Evolutionary conservation across 352 stramenopile genomes (phyloP), one percentile per base, ranked within the genome.

Genomic region (Globisporangium takayamanum): DNA sequence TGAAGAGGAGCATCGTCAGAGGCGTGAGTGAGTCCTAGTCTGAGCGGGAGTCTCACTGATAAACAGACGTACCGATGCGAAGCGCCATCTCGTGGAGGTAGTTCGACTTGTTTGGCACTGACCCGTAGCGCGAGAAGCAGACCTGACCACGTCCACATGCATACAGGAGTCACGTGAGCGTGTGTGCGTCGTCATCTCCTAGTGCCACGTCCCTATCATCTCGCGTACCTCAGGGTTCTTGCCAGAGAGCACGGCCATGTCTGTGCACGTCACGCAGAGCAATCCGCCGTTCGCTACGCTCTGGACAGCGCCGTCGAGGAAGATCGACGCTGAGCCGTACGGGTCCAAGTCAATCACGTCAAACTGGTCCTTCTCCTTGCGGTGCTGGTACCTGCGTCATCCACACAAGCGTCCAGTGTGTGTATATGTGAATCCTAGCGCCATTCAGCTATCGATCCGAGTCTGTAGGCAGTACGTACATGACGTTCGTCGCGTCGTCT

Each of bases 341-440:
- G 98, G 98, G 74, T 99, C 98, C 28, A 99, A 72, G 69, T 99
- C 98, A 71, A 99, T 98, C 41, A 99, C 97, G 72, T 99, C 97
- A 66, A 98, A 99, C 62, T 98, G 93, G 50, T 97, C 79, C 11
- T 73, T 76, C 4, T 87, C 78, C 62, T 89, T 95, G 67, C 78
- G 87, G 76, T 85, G 78, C 64, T 80, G 88, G 66, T 81, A 69
- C 63, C 63, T 69, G 15, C 25, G 55, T 30, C n/a, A 53, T 30
- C 14, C n/a, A 42, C 10, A 20, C 33, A 12, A 42, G 15, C 6
- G 7, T 39, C 33, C 33, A 39, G 33, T 14, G 28, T 33, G 28
- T 33, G 33, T 14, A 5, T 33, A 5, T 33, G 22, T 22, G 0
- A 16, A 33, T 51, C 44, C 1, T 28, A 7, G 10, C 5, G 15